phyloP scores from a whole-genome alignment of 2,329 filamentous ascomycete genomes.

The Fusarium phyllophilum region DNA sequence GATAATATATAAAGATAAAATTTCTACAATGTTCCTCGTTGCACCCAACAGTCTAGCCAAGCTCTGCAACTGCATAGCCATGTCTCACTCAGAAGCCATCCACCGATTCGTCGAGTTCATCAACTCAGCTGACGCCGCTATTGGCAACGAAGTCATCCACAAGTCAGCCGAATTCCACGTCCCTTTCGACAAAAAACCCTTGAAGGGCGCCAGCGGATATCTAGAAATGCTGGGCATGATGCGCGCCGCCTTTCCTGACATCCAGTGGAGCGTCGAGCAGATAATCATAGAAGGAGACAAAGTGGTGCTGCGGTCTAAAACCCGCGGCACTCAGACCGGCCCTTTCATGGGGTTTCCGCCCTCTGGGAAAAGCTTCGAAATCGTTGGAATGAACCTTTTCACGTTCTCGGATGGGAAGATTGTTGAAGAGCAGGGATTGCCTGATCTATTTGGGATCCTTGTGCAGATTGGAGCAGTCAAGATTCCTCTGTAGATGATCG shows the following conservation, averaged over 20 bases:
- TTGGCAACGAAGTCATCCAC: background rate
- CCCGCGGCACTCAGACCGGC: background rate
- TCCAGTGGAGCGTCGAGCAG: background rate
- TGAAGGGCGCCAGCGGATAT: background rate
- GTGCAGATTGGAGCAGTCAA: background rate
- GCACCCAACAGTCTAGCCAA: background rate
- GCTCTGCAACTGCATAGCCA: background rate
- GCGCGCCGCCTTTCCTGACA: background rate
- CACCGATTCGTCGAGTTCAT: background rate
- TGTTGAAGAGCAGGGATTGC: background rate
- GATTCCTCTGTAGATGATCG: background rate
- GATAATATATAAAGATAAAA: background rate
- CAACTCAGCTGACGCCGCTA: background rate
- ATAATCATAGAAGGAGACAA: background rate
- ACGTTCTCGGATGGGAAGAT: background rate
- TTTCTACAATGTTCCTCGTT: background rate
- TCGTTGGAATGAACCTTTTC: background rate
- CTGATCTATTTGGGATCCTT: background rate
- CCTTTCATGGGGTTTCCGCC: background rate
- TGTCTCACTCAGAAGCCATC: background rate
- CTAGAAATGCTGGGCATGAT: background rate
- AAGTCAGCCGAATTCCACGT: background rate
- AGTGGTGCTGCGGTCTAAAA: background rate
- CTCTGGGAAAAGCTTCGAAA: rapidly evolving
- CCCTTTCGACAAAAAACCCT: background rate